phyloP scores from a whole-genome alignment of 306 rosid genomes.

The Oemleria cerasiformis region DNA sequence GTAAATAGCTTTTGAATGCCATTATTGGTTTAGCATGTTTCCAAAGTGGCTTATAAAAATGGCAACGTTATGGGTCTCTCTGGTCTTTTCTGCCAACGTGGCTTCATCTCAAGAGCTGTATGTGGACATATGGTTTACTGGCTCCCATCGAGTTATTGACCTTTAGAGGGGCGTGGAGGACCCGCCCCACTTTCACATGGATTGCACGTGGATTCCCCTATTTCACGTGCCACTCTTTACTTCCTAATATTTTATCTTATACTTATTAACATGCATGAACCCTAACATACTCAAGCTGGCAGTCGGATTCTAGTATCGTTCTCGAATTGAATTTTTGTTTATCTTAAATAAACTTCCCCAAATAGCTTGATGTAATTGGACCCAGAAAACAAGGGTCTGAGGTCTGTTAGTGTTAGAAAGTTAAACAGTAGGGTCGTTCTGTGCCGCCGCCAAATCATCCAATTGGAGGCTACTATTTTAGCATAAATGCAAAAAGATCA shows the following conservation, averaged over 20 bases:
- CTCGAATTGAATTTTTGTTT: too few relatives aligned
- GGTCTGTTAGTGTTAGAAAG: too few relatives aligned
- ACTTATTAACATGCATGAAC: too few relatives aligned
- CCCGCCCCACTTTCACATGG: conserved; percentile 48
- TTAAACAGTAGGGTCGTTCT: not conserved
- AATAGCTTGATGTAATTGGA: too few relatives aligned
- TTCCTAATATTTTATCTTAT: not conserved
- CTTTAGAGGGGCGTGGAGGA: conserved; percentile 38
- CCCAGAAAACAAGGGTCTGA: too few relatives aligned
- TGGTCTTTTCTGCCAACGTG: conserved; percentile 19
- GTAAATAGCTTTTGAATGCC: conserved; percentile 15
- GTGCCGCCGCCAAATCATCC: not conserved
- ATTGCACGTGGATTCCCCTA: conserved; percentile 40
- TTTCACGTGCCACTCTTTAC: conserved; percentile 46
- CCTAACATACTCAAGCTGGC: too few relatives aligned
- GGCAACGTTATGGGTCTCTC: conserved; percentile 24
- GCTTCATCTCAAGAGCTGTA: conserved; percentile 13
- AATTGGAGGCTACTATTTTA: not conserved
- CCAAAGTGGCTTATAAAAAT: conserved; percentile 23
- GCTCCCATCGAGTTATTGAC: conserved; percentile 25
- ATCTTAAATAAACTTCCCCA: too few relatives aligned
- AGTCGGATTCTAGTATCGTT: too few relatives aligned
- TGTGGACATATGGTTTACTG: conserved; percentile 25
- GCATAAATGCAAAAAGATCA: too few relatives aligned
- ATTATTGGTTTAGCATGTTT: conserved; percentile 47